phyloP scores from a whole-genome alignment of 805 yeast genomes.

The Clavispora asparagi region DNA sequence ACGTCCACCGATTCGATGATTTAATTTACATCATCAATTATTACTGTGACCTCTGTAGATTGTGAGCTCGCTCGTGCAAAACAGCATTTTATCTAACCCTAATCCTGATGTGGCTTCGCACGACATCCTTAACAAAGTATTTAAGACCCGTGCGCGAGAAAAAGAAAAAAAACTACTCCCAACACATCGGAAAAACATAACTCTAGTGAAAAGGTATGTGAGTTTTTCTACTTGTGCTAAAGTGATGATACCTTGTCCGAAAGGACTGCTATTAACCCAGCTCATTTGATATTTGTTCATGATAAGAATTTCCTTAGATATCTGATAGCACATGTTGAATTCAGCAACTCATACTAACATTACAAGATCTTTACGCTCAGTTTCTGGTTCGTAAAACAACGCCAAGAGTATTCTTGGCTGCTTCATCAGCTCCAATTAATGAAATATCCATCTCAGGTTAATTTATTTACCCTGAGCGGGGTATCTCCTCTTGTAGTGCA shows the following conservation, averaged over 20 bases:
- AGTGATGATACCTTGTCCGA: constrained; percentile 18
- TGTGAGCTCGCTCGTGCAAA: too few relatives aligned
- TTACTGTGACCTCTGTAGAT: too few relatives aligned
- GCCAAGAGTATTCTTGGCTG: too few relatives aligned
- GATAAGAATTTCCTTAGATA: constrained; percentile 17
- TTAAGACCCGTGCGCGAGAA: background rate
- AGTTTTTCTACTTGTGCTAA: constrained; percentile 6
- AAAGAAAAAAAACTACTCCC: background rate
- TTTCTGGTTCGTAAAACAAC: too few relatives aligned
- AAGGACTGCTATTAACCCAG: constrained; percentile 19
- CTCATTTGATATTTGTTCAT: constrained; percentile 20
- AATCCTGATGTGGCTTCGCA: background rate
- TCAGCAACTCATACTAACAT: background rate
- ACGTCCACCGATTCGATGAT: too few relatives aligned
- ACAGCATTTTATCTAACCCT: background rate
- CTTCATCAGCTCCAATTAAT: too few relatives aligned
- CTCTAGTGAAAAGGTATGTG: constrained; percentile 9
- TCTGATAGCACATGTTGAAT: constrained; percentile 10
- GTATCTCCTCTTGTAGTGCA: background rate
- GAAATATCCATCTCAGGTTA: too few relatives aligned
- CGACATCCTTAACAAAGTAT: background rate
- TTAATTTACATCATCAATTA: too few relatives aligned
- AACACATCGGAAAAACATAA: background rate
- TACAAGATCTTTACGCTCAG: background rate
- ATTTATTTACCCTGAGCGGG: too few relatives aligned